Evolutionary conservation across 192 early-diverging fungal genomes (phyloP).

Genomic region (Rhizoclosmatium globosum): DNA sequence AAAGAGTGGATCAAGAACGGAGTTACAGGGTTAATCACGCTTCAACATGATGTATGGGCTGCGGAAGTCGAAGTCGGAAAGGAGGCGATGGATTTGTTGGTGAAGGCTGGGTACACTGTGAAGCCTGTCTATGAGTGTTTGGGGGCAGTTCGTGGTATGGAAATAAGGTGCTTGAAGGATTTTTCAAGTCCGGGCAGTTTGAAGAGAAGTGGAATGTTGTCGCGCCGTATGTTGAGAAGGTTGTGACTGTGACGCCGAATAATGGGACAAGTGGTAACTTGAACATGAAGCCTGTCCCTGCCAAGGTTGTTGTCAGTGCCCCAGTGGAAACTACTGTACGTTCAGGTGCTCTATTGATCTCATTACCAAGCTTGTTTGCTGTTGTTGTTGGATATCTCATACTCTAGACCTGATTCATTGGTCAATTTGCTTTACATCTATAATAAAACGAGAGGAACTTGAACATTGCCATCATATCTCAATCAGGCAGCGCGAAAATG

Average conservation of each 20-base stretch:
- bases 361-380: background rate
- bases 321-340: background rate
- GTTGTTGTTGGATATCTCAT: background rate
- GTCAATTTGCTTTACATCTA: too few relatives aligned
- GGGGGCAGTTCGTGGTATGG: background rate
- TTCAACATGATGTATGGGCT: conserved; percentile 1
- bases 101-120: background rate
- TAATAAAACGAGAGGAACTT: too few relatives aligned
- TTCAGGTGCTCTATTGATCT: background rate
- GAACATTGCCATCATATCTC: too few relatives aligned
- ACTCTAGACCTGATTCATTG: too few relatives aligned
- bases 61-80: background rate
- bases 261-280: background rate
- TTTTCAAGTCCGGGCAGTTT: conserved; percentile 22
- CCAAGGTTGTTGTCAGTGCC: background rate
- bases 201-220: background rate
- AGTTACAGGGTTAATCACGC: background rate
- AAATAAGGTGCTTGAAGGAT: background rate
- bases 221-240: background rate
- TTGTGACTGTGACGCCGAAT: background rate
- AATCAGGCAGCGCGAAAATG: too few relatives aligned
- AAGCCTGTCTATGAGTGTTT: background rate
- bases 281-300: background rate
- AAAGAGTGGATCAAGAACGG: conserved; percentile 14
- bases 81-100: conserved; percentile 6